These are phyloP conservation scores for Pseudocercospora eumusae DNA, from an alignment of 2,329 filamentous ascomycete species.

Conservation along the genomic window DNA sequence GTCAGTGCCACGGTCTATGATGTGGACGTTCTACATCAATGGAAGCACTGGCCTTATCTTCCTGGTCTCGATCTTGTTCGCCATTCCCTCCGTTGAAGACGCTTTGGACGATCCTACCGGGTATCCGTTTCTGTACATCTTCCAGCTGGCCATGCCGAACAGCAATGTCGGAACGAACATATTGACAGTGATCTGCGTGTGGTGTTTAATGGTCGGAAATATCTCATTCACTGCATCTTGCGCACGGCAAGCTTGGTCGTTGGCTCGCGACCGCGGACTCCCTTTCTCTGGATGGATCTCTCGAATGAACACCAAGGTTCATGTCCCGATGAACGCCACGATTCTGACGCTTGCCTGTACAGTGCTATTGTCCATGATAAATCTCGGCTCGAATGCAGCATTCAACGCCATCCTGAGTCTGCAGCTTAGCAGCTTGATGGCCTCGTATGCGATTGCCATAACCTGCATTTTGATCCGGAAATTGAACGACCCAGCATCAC, in stretches of 20 bases:
- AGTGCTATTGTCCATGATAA: slow-evolving; percentile 25
- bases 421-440: slow-evolving; percentile 27
- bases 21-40: slow-evolving; percentile 32
- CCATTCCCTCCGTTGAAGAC: slow-evolving; percentile 27
- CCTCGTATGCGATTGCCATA: slow-evolving; percentile 30
- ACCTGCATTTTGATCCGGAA: slow-evolving; percentile 28
- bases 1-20: slow-evolving; percentile 36
- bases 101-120: slow-evolving; percentile 27
- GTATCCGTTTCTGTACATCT: slow-evolving; percentile 27
- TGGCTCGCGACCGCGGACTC: slow-evolving; percentile 26
- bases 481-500: slow-evolving; percentile 22
- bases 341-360: slow-evolving; percentile 23
- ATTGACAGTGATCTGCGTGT: slow-evolving; percentile 23
- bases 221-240: slow-evolving; percentile 27
- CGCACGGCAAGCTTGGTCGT: slow-evolving; percentile 27
- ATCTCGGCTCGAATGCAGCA: slow-evolving; percentile 27
- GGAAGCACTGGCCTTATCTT: slow-evolving; percentile 25
- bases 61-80: slow-evolving; percentile 25
- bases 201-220: slow-evolving; percentile 25
- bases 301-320: slow-evolving; percentile 24
- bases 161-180: slow-evolving; percentile 24
- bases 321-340: slow-evolving; percentile 27
- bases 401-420: slow-evolving; percentile 29
- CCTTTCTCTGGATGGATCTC: slow-evolving; percentile 26
- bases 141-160: slow-evolving; percentile 25